These are phyloP conservation scores for Eimeria zaria DNA, from an alignment of 169 alveolate species.

Conservation along the genomic window DNA sequence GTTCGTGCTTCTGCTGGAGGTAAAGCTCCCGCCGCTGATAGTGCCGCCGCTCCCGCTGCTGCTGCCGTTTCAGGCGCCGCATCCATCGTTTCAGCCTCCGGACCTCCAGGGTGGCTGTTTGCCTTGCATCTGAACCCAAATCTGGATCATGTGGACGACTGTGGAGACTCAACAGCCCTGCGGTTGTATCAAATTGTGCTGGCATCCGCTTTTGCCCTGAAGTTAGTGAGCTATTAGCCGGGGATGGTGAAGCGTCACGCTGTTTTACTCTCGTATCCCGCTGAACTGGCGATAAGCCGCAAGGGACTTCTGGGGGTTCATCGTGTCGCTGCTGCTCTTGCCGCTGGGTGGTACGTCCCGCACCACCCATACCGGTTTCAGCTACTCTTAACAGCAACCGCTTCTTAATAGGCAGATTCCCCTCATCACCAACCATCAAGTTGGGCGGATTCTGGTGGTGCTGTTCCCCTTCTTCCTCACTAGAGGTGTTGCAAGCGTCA, in stretches of 20 bases:
- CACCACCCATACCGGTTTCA: neutral
- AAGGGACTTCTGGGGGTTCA: neutral
- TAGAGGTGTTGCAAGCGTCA: neutral
- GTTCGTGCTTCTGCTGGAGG: neutral
- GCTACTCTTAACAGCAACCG: neutral
- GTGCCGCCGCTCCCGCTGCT: neutral
- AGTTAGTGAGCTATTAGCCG: neutral
- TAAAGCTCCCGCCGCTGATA: neutral
- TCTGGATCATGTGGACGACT: neutral
- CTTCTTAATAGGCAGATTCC: neutral
- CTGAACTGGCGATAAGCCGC: neutral
- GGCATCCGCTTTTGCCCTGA: neutral
- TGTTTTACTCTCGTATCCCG: neutral
- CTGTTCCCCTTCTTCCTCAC: neutral
- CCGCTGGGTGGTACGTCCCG: neutral
- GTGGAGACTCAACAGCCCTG: neutral
- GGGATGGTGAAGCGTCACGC: neutral
- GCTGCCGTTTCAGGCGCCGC: constrained; percentile 6
- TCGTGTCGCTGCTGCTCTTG: neutral
- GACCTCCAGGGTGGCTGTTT: neutral
- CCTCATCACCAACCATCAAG: neutral
- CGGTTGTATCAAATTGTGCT: neutral
- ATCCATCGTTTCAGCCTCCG: neutral
- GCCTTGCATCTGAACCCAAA: neutral
- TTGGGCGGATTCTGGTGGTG: neutral